Evolutionary conservation across 768 basidiomycete species (phyloP).

Genomic region (Podaxis rugospora): DNA sequence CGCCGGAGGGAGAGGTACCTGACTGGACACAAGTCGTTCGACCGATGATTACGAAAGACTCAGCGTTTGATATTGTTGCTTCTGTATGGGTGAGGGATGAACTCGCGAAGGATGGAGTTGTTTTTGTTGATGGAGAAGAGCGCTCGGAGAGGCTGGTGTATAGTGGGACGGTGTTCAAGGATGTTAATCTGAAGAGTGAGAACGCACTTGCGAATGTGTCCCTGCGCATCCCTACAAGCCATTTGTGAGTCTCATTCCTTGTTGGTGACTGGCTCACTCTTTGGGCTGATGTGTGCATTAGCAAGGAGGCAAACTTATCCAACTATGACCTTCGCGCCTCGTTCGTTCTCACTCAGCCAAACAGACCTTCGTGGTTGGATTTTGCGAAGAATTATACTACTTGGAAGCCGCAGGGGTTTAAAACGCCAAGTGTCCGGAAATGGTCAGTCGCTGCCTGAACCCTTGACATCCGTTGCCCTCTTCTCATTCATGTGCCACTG

Average conservation of each 20-base stretch:
- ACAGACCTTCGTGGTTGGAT: constrained; percentile 25
- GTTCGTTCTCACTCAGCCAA: constrained; percentile 28
- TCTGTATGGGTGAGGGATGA: constrained; percentile 16
- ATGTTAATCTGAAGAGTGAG: constrained; percentile 23
- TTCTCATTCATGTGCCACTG: background rate
- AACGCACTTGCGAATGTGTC: constrained; percentile 19
- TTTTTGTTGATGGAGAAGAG: background rate
- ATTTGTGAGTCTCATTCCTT: constrained; percentile 24
- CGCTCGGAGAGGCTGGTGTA: constrained; percentile 17
- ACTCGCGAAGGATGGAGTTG: background rate
- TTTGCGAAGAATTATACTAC: constrained; percentile 24
- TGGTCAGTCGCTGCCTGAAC: constrained; percentile 26
- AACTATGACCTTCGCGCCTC: constrained; percentile 32
- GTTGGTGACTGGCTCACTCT: background rate
- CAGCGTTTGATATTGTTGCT: constrained; percentile 17
- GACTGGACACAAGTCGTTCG: constrained; percentile 13
- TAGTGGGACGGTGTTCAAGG: constrained; percentile 25
- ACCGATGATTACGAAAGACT: constrained; percentile 14
- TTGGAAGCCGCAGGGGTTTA: constrained; percentile 21
- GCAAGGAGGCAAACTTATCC: constrained; percentile 20
- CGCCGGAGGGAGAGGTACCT: background rate
- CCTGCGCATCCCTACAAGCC: constrained; percentile 23
- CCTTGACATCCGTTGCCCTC: constrained; percentile 9
- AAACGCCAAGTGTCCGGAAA: constrained; percentile 17
- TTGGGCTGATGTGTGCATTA: constrained; percentile 4